Base-by-base conservation (phyloP, 2,329 filamentous ascomycete species). In the Orbilia blumenaviensis region DNA sequence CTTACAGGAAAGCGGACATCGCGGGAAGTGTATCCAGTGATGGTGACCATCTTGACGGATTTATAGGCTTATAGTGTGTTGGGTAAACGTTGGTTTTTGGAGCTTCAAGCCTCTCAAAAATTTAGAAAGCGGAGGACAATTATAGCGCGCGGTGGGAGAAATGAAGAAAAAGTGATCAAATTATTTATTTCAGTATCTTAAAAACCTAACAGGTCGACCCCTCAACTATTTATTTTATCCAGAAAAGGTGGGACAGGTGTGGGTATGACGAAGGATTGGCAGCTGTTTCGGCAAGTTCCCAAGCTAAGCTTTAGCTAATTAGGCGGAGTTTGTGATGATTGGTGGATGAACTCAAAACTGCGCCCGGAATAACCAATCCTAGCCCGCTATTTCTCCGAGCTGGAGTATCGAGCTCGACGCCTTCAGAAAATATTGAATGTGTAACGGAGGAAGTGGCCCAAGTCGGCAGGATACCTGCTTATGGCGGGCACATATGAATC, bases 1-100 rank as follows among this genome's bases (percentile, higher is more conserved):
- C 82, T 73, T 83, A 85, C 84, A 46, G 91, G 91, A 82, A 93
- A 93, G 80, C 91, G 89, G 82, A 93, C 90, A 84, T 93, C 91
- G 81, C 89, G 87, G 73, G 90, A 91, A 79, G 84, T 85, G 86
- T 89, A 92, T 78, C 89, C 88, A 66, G 89, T 92, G 81, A 93
- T 92, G 72, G 88, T 92, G 80, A 92, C 83, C 83, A 84, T 84
- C 27, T 41, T 78, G 29, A 64, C 14, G 16, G 60, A 46, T 27
- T 69, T n/a, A 12, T 27, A 3, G 34, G 29, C 3, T 8, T 1
- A n/a, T 48, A n/a, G 10, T 72, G 67, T 34, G 71, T 64, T 62
- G 48, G 52, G 12, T n/a, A 41, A 6, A 14, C 42, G 63, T 75
- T 68, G 44, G 46, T 64, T 63, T 50, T 66, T 74, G 41, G 25